phyloP scores from a whole-genome alignment of 768 basidiomycete genomes.

The Paxillus involutus region DNA sequence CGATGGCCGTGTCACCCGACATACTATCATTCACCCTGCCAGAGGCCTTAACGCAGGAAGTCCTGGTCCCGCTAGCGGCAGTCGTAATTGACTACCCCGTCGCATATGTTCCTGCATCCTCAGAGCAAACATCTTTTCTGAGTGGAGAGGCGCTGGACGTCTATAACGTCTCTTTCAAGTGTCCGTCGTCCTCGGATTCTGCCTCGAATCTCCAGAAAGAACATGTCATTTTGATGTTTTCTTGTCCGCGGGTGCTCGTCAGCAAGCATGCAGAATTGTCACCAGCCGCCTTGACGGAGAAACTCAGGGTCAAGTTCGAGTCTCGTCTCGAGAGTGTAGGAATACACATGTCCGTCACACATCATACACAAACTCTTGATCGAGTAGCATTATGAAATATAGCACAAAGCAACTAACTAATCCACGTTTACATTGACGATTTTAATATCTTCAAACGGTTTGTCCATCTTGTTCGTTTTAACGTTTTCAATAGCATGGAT shows the following conservation, averaged over 20 bases:
- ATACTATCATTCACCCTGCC: slow-evolving; percentile 31
- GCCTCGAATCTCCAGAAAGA: not conserved
- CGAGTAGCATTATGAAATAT: slow-evolving; percentile 45
- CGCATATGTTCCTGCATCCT: slow-evolving; percentile 49
- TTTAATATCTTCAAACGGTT: slow-evolving; percentile 92
- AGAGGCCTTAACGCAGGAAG: slow-evolving; percentile 21
- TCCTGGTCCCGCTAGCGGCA: slow-evolving; percentile 53
- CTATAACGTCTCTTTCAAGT: slow-evolving; percentile 36
- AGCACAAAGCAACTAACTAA: slow-evolving; percentile 33
- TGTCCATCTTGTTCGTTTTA: slow-evolving; percentile 80
- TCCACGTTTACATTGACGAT: slow-evolving; percentile 80
- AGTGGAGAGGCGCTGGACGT: slow-evolving; percentile 47
- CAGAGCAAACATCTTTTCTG: slow-evolving; percentile 40
- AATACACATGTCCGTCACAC: slow-evolving; percentile 23
- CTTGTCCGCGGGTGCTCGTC: slow-evolving; percentile 44
- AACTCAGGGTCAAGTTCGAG: slow-evolving; percentile 35
- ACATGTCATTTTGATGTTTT: slow-evolving; percentile 55
- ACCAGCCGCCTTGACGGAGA: slow-evolving; percentile 23
- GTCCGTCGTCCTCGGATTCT: not conserved
- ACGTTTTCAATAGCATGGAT: slow-evolving; percentile 91
- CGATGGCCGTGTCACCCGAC: slow-evolving; percentile 7
- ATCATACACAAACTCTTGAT: slow-evolving; percentile 40
- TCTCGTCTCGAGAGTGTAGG: slow-evolving; percentile 28
- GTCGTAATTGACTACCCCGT: slow-evolving; percentile 63
- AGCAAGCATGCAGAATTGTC: slow-evolving; percentile 11